Base-by-base conservation (phyloP, 805 yeast species). In the Metschnikowia cubensis region DNA sequence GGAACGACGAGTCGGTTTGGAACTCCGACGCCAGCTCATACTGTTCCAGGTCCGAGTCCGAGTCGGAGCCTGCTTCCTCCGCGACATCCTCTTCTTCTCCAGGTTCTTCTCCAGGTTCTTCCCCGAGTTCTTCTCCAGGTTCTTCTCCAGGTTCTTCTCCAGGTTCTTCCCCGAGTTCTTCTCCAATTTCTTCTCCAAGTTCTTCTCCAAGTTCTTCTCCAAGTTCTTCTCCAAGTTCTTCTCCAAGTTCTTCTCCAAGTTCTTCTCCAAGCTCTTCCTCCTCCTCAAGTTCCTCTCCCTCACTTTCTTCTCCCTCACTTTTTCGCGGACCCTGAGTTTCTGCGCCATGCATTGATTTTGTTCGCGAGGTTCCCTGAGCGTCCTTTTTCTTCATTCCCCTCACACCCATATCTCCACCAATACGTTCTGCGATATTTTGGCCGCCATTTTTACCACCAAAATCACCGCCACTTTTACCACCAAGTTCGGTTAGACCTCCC, bases 21-120 rank as follows among this genome's bases (percentile, higher is more conserved):
- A 52, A 65, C 50, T 68, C 73, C 15, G 68, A 61, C 3, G 73
- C 73, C 11, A 67, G 61, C 49, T 68, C 72, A 48, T 66, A 68
- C 42, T 60, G 58, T 3, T 65, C 56, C 29, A 25, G 11, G 14
- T 62, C 59, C 11, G 17, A 59, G 5, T 60, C 57, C 21, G 59
- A 56, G 2, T 25, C 33, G 22, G 31, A 15, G 13, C 17, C 42
- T 14, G 15, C 20, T 8, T n/a, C 37, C 5, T 15, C 13, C 6
- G 20, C 13, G 5, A 4, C 20, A 4, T 35, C 36, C 20, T 8
- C 35, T 33, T 14, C 15, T 7, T n/a, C 14, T 7, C 34, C 35
- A n/a, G 2, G 7, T 14, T 33, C 35, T 11, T 33, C 35, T 7
- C 35, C 35, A 4, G 14, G 15, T n/a, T 14, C 10, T 13, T 10